Base-by-base conservation (phyloP, 169 alveolate species). In the Toxoplasma gondii region DNA sequence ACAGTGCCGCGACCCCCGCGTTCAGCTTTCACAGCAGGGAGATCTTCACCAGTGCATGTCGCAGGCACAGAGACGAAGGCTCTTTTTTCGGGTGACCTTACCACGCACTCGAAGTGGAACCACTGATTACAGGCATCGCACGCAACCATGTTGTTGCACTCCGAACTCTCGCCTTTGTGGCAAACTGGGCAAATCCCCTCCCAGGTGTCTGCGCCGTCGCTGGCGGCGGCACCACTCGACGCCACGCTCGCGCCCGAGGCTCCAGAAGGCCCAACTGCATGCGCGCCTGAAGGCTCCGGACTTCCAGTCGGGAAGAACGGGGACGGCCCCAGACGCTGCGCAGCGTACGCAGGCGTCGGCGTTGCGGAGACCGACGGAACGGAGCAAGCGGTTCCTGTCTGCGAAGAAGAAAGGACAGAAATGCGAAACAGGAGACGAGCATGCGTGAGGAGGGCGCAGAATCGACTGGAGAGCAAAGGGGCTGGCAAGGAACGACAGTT, bases 51-150 rank as follows among this genome's bases (percentile, higher is more conserved):
- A n/a, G n/a, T n/a, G n/a, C n/a, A n/a, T n/a, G n/a, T n/a, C n/a
- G n/a, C n/a, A n/a, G n/a, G n/a, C n/a, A n/a, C n/a, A n/a, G n/a
- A n/a, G n/a, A n/a, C n/a, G n/a, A n/a, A 49, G 58, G 58, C 22
- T 16, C 74, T 64, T 64, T 27, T 27, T 64, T 4, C 29, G 74
- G n/a, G 7, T 64, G 7, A n/a, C 41, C 94, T 91, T 80, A 91
- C 94, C 54, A 91, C 94, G 38, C 94, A 91, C 54, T 91, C 94
- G 39, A 91, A 91, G 91, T 91, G 94, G 38, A 91, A 91, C 94
- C 94, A 91, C 54, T 69, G 88, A 39, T 91, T 91, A 78, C 94
- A 91, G 16, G 94, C 88, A 58, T 91, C 94, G 82, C 94, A 91
- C 0, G 91, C 94, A 24, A 91, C 94, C 94, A 91, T 91, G 53